Base-by-base conservation (phyloP, 1,139 yeast species). In the Yamadazyma sp. region DNA sequence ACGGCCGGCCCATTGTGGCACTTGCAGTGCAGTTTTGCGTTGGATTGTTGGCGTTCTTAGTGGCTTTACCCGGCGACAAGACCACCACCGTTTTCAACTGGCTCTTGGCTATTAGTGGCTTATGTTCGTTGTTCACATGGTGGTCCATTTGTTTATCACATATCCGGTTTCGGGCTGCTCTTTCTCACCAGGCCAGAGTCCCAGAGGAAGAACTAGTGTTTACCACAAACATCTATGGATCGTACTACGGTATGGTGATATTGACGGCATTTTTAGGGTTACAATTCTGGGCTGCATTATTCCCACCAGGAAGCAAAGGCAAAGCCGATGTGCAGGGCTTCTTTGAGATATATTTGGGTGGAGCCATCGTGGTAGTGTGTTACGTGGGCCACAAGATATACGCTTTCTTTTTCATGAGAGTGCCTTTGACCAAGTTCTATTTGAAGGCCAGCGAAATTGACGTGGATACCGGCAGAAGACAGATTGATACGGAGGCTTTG, bases 401-500 rank as follows among this genome's bases (percentile, higher is more conserved):
- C 40, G 58, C 61, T 14, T 46, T 48, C 27, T 35, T 48, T 12
- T 53, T 38, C 31, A 44, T 51, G 51, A 50, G 50, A 5, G 47
- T 57, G 11, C 65, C 66, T n/a, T 40, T 62, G 4, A 44, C 48
- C 15, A 57, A 61, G 34, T 44, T 67, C 12, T 67, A 62, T 47
- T 52, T 67, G 34, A 50, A 54, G 5, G 59, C 62, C 18, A 55
- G 56, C 17, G 69, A 65, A 41, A 67, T 70, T 39, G 73, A 70
- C 49, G 55, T 70, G 20, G 69, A 68, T 41, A 57, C 70, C 9
- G 76, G 76, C 24, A 61, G 76, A 54, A 59, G 70, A 48, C 69
- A 67, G 40, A 55, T 59, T 37, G 70, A 70, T 50, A 57, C 67
- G 48, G 70, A 66, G 39, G 54, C 57, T 6, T 55, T 64, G 39